These are phyloP conservation scores for Brassica rapa DNA, from an alignment of 345 rosid genomes.

Conservation along the genomic window DNA sequence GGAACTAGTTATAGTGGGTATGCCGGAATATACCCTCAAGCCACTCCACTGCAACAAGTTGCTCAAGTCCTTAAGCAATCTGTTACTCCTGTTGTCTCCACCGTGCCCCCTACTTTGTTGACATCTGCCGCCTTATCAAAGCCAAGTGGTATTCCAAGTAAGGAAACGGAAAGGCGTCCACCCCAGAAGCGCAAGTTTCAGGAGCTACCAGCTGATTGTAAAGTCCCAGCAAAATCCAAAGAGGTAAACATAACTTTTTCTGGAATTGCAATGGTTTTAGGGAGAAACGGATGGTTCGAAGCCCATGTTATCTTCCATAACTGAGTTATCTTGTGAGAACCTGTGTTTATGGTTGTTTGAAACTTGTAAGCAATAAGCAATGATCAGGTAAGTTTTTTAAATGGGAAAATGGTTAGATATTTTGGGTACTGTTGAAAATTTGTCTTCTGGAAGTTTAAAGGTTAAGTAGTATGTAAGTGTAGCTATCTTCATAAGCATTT, in stretches of 20 bases:
- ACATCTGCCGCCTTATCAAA: constrained; percentile 36
- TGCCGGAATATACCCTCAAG: constrained; percentile 67
- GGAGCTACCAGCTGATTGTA: constrained; percentile 62
- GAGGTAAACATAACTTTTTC: constrained; percentile 57
- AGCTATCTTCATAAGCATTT: constrained; percentile 3
- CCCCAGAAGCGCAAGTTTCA: constrained; percentile 81
- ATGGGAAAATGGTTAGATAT: background rate
- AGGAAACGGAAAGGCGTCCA: constrained; percentile 59
- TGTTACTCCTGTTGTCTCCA: constrained; percentile 51
- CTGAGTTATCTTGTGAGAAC: constrained; percentile 3
- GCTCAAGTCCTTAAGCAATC: constrained; percentile 84
- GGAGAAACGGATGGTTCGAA: background rate
- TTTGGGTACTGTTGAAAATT: background rate
- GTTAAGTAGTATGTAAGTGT: background rate
- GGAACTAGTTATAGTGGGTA: constrained; percentile 91
- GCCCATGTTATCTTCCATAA: background rate
- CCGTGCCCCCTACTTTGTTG: constrained; percentile 46
- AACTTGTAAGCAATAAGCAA: constrained; percentile 9
- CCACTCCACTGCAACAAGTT: constrained; percentile 93
- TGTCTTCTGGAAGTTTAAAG: background rate
- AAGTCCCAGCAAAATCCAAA: constrained; percentile 46
- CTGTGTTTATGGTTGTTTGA: constrained; percentile 1
- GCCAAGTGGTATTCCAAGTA: constrained; percentile 38
- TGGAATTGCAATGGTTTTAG: background rate
- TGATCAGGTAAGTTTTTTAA: background rate